phyloP scores from a whole-genome alignment of 768 basidiomycete species.

The Podaxis carcinomalis region DNA sequence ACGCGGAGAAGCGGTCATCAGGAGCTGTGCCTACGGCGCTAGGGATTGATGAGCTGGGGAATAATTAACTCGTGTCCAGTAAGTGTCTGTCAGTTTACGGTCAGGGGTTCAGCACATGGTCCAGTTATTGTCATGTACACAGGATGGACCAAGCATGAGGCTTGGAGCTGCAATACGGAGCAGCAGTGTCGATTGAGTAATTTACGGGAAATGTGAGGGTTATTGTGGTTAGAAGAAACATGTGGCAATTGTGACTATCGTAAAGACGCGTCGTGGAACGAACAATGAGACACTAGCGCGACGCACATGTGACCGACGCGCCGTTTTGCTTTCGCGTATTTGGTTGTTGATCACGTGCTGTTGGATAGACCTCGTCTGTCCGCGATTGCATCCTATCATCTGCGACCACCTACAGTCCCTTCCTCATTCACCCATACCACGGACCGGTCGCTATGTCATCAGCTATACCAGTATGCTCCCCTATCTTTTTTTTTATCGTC shows the following conservation, averaged over 20 bases:
- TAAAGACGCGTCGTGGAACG: not conserved
- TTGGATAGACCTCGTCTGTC: slow-evolving; percentile 29
- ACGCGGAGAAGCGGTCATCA: not conserved
- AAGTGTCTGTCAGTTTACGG: not conserved
- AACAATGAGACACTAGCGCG: not conserved
- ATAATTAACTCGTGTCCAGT: not conserved
- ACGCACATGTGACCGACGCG: slow-evolving; percentile 31
- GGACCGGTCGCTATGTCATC: slow-evolving; percentile 38
- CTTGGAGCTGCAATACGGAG: not conserved
- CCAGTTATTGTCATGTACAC: not conserved
- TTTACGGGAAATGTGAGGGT: not conserved
- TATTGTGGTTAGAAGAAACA: not conserved
- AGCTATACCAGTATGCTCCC: slow-evolving; percentile 37
- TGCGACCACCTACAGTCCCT: slow-evolving; percentile 18
- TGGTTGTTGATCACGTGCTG: slow-evolving; percentile 34
- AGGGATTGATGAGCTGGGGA: not conserved
- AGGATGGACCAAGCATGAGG: not conserved
- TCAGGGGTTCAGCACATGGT: not conserved
- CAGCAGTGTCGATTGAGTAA: not conserved
- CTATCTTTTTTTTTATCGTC: slow-evolving; percentile 9
- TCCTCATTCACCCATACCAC: slow-evolving; percentile 12
- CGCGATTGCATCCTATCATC: slow-evolving; percentile 23
- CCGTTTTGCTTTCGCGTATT: slow-evolving; percentile 26
- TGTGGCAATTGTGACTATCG: not conserved
- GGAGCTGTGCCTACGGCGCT: not conserved